Percentiles rank a stretch among this genome's conserved stretches.
phyloP scores from a whole-genome alignment of 1,284 basidiomycete species.

The Cystobasidium pallidum region DNA sequence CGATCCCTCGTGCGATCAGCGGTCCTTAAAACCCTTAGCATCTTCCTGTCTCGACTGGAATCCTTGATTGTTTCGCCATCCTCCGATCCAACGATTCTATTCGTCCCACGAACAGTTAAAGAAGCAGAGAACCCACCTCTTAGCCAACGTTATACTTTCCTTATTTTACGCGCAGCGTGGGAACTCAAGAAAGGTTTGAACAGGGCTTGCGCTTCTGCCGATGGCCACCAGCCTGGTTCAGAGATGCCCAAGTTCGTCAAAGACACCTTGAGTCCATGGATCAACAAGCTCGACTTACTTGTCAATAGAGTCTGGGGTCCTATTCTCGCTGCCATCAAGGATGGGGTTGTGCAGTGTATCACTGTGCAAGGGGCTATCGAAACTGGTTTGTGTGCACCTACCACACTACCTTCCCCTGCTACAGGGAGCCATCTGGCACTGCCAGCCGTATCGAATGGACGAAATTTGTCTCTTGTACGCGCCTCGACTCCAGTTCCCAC shows the following conservation, averaged over 20 bases:
- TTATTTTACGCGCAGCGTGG: constrained; percentile 50
- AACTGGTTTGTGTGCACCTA: background rate
- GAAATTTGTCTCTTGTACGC: constrained; percentile 14
- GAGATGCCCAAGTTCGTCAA: constrained; percentile 49
- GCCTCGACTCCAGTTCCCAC: constrained; percentile 14
- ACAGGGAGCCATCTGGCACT: constrained; percentile 1
- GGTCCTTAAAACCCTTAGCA: constrained; percentile 51
- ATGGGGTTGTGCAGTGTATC: constrained; percentile 27
- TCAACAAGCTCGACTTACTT: constrained; percentile 50
- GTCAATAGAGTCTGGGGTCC: constrained; percentile 51
- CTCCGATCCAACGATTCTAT: constrained; percentile 36
- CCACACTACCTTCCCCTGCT: constrained; percentile 8
- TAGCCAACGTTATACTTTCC: constrained; percentile 50
- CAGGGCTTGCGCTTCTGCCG: constrained; percentile 28
- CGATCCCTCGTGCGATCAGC: constrained; percentile 52
- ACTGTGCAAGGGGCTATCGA: constrained; percentile 28
- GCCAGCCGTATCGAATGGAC: background rate
- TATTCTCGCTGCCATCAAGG: constrained; percentile 47
- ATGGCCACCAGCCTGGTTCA: constrained; percentile 15
- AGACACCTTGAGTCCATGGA: constrained; percentile 52
- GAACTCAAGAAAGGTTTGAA: constrained; percentile 46
- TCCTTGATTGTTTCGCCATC: constrained; percentile 49
- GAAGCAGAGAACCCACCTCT: constrained; percentile 48
- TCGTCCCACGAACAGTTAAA: constrained; percentile 45
- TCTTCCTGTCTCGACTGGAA: constrained; percentile 53